Evolutionary conservation across 306 rosid genomes (phyloP), one percentile per base, ranked within the genome.

Genomic region (Coriaria nepalensis): DNA sequence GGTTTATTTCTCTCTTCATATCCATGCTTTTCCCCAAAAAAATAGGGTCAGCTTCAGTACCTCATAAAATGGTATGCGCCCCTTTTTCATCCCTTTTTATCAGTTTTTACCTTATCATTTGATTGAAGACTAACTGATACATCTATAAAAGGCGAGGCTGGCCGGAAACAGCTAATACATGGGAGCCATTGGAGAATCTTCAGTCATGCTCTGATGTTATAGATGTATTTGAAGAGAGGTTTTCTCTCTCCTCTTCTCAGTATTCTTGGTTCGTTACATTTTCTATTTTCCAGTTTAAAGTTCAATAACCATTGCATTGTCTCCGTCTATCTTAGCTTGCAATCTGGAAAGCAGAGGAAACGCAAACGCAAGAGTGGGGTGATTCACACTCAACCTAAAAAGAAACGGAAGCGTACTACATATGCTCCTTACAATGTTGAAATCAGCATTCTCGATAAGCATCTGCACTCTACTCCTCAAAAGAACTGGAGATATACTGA

Each of bases 181-280:
- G 96, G 96, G 96, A 88, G 68, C 96, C 96, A 6, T 62, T 78
- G 68, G 81, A 80, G 55, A 88, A 88, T 78, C 86, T 88, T 53
- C 83, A 74, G 66, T 66, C 88, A n/a, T 78, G 82, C 47, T 74
- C 88, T 2, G 96, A 88, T 72, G 73, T 88, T 59, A 64, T 88
- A 12, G 78, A 83, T 10, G 72, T 86, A 13, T 88, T 88, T 65
- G 95, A 87, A 53, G 77, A 76, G 51, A 74, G 93, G 96, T 87
- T 62, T 52, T 50, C 45, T 20, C 55, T 57, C 52, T 33, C 45
- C 9, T 36, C 35, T 32, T 4, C 20, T 35, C 48, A 53, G 39
- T 8, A 12, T 29, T 12, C 35, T 54, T 43, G 8, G 49, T 54
- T 54, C 29, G 1, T 1, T 20, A 20, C 29, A 20, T 20, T 20